Conservation (phyloP, 202 grass and related monocot genomes). For the Setaria italica region DNA sequence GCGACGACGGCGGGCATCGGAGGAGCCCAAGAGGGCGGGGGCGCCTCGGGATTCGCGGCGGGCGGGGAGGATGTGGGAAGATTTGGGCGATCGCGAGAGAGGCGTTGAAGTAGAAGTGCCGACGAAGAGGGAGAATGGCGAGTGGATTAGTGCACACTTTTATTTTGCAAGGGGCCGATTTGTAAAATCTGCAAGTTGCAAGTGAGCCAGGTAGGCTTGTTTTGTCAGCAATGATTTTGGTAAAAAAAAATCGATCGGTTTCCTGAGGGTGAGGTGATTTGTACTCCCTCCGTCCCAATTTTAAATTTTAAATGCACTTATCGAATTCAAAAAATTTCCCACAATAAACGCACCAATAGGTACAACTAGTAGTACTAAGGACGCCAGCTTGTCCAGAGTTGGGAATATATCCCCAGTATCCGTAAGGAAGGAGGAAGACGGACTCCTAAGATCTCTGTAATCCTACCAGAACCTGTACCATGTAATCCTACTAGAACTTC, state of each 20-base stretch:
- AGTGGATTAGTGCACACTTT: not conserved
- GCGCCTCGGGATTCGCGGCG: slow-evolving; percentile 21
- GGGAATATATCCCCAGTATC: too few relatives aligned
- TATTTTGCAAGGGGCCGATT: slow-evolving; percentile 31
- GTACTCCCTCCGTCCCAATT: too few relatives aligned
- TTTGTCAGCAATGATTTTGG: not conserved
- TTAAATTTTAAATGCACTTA: too few relatives aligned
- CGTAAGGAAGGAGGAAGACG: too few relatives aligned
- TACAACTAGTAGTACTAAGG: too few relatives aligned
- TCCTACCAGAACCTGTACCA: too few relatives aligned
- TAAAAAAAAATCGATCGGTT: not conserved
- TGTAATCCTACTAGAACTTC: too few relatives aligned
- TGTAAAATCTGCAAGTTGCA: slow-evolving; percentile 44
- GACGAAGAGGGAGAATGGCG: slow-evolving; percentile 17
- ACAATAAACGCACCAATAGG: too few relatives aligned
- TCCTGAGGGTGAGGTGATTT: not conserved
- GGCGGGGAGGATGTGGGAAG: not conserved
- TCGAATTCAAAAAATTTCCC: too few relatives aligned
- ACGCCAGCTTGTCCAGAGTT: too few relatives aligned
- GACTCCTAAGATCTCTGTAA: too few relatives aligned
- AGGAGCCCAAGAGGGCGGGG: not conserved
- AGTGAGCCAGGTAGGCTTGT: slow-evolving; percentile 15
- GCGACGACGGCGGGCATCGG: slow-evolving; percentile 46
- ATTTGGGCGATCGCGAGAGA: slow-evolving; percentile 49
- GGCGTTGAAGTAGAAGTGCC: slow-evolving; percentile 47